phyloP scores from a whole-genome alignment of 805 yeast species.

The Scheffersomyces coipomensis region DNA sequence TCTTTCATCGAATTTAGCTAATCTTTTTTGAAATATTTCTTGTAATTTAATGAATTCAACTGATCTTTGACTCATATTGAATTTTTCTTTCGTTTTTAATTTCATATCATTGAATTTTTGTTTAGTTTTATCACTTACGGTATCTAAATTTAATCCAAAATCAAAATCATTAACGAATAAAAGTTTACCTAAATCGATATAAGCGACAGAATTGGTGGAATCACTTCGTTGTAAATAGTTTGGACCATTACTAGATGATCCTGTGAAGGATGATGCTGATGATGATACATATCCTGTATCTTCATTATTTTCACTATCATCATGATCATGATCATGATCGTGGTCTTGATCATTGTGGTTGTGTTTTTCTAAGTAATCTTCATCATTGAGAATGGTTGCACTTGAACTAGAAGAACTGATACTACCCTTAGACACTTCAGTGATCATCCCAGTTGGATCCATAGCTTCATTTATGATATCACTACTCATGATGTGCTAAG shows the following conservation, averaged over 20 bases:
- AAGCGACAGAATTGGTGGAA: constrained; percentile 26
- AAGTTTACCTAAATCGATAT: constrained; percentile 36
- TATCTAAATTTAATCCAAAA: constrained; percentile 38
- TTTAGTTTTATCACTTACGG: constrained; percentile 33
- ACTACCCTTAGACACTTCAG: not conserved
- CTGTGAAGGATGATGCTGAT: not conserved
- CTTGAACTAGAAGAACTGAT: not conserved
- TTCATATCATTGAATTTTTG: constrained; percentile 32
- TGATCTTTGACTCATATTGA: constrained; percentile 17
- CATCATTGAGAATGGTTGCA: not conserved
- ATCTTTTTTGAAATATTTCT: constrained; percentile 27
- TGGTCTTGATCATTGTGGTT: not conserved
- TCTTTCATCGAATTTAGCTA: constrained; percentile 34
- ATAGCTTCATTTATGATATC: not conserved
- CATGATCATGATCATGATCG: not conserved
- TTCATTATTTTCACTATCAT: not conserved
- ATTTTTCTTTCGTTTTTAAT: constrained; percentile 28
- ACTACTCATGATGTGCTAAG: too few species aligned
- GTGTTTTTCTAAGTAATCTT: too few species aligned
- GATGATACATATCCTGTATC: not conserved
- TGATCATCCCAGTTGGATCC: not conserved
- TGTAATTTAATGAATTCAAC: constrained; percentile 30
- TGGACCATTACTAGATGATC: not conserved
- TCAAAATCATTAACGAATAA: constrained; percentile 41
- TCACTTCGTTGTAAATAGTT: constrained; percentile 18